phyloP scores from a whole-genome alignment of 1,139 yeast genomes.

The Nematodospora anomalae region DNA sequence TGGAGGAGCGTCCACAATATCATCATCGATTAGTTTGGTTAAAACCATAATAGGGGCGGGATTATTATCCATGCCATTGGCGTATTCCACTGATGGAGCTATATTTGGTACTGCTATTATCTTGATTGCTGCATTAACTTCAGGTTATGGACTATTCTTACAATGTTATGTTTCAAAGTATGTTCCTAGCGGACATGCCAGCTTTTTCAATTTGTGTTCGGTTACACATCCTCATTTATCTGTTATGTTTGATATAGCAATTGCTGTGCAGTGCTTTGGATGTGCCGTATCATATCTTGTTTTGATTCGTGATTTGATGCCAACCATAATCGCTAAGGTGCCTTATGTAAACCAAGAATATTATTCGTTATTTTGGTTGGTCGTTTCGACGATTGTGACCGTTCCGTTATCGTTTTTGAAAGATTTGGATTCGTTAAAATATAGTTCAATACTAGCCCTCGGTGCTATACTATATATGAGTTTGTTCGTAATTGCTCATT shows the following conservation, averaged over 20 bases:
- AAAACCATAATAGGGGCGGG: constrained; percentile 91
- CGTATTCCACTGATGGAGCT: constrained; percentile 83
- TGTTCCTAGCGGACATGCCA: constrained; percentile 72
- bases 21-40: constrained; percentile 59
- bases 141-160: constrained; percentile 77
- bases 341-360: constrained; percentile 23
- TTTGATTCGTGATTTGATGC: constrained; percentile 48
- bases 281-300: constrained; percentile 49
- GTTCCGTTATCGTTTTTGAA: constrained; percentile 45
- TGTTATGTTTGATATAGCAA: constrained; percentile 81
- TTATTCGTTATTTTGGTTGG: constrained; percentile 39
- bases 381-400: constrained; percentile 33
- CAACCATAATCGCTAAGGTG: constrained; percentile 32
- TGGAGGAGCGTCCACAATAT: constrained; percentile 34
- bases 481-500: constrained; percentile 37
- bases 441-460: constrained; percentile 43
- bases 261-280: constrained; percentile 76
- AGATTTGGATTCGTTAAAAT: constrained; percentile 47
- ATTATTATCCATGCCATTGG: constrained; percentile 86
- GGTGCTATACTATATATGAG: constrained; percentile 43
- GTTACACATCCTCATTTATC: constrained; percentile 84
- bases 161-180: constrained; percentile 74
- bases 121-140: constrained; percentile 70
- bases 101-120: constrained; percentile 66
- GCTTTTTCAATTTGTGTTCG: constrained; percentile 81